Percentiles rank a stretch among this genome's conserved stretches.
phyloP scores from a whole-genome alignment of 352 stramenopile species.

The Peronosclerospora sorghi region DNA sequence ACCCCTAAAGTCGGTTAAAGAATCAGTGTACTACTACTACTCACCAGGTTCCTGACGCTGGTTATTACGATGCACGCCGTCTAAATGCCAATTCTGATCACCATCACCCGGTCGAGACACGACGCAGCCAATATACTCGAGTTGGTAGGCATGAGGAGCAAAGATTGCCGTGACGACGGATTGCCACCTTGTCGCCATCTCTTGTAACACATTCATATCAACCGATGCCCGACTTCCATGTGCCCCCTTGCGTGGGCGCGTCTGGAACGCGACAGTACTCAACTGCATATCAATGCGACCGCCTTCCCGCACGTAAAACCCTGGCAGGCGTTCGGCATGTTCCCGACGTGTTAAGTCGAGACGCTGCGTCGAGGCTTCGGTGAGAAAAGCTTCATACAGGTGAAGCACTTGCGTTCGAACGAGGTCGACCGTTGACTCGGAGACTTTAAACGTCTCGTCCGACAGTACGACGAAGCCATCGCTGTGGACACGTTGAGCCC shows the following conservation, averaged over 20 bases:
- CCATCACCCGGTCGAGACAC: constrained; percentile 43
- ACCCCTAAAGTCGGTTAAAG: neutral
- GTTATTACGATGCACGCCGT: constrained; percentile 53
- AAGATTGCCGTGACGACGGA: constrained; percentile 14
- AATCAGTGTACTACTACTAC: neutral
- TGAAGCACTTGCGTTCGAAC: constrained; percentile 21
- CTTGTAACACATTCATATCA: constrained; percentile 18
- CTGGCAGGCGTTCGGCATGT: constrained; percentile 41
- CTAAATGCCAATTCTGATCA: constrained; percentile 74
- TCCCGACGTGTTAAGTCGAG: constrained; percentile 25
- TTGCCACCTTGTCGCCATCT: constrained; percentile 26
- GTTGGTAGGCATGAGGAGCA: constrained; percentile 10
- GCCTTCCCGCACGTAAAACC: constrained; percentile 63
- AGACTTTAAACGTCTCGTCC: constrained; percentile 4
- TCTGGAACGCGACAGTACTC: constrained; percentile 12
- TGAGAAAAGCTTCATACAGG: constrained; percentile 30
- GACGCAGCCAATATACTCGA: constrained; percentile 70
- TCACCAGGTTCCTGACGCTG: constrained; percentile 39
- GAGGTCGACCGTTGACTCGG: constrained; percentile 9
- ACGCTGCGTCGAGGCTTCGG: constrained; percentile 12
- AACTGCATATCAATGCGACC: constrained; percentile 68
- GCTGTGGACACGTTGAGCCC: constrained; percentile 22
- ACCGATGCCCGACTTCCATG: no score
- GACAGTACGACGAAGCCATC: constrained; percentile 41
- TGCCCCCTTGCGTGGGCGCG: no score